phyloP scores from a whole-genome alignment of 805 yeast species.

The Metschnikowia bowlesiae region DNA sequence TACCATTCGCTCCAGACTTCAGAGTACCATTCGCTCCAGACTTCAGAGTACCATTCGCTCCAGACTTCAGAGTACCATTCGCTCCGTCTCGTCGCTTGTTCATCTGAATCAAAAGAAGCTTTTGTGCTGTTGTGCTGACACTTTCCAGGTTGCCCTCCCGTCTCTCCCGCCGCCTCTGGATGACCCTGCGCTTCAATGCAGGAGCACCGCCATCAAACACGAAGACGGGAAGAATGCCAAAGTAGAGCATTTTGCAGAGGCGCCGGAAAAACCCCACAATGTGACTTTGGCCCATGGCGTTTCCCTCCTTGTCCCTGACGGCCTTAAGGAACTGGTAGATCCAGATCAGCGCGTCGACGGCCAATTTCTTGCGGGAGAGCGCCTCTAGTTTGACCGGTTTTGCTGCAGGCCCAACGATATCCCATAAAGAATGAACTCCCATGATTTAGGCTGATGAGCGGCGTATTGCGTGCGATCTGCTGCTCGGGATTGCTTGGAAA shows the following conservation, averaged over 20 bases:
- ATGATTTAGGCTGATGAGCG: slow-evolving; percentile 31
- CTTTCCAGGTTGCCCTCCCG: slow-evolving; percentile 70
- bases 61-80: no score
- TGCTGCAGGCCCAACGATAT: slow-evolving; percentile 81
- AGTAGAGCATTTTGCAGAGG: slow-evolving; percentile 82
- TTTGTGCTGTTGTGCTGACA: slow-evolving; percentile 72
- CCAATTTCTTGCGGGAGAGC: slow-evolving; percentile 69
- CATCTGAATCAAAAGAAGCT: slow-evolving; percentile 72
- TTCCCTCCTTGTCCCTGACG: slow-evolving; percentile 81
- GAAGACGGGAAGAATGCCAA: slow-evolving; percentile 84
- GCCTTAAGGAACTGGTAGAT: slow-evolving; percentile 95
- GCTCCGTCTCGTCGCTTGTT: slow-evolving; percentile 30
- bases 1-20: no score
- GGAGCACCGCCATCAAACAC: slow-evolving; percentile 98
- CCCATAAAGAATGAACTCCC: slow-evolving; percentile 98
- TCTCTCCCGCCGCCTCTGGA: slow-evolving; percentile 64
- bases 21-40: no score
- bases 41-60: no score
- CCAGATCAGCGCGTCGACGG: slow-evolving; percentile 99
- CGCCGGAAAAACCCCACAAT: slow-evolving; percentile 94
- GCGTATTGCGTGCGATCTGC: background rate
- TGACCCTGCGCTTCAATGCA: slow-evolving; percentile 70
- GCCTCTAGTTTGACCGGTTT: slow-evolving; percentile 87
- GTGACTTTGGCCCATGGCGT: slow-evolving; percentile 73
- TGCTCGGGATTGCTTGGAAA: no score